A percentile compares a stretch with the other conserved stretches of the same genome.
phyloP scores from a whole-genome alignment of 2,329 filamentous ascomycete genomes.

The Ascochyta koolunga region DNA sequence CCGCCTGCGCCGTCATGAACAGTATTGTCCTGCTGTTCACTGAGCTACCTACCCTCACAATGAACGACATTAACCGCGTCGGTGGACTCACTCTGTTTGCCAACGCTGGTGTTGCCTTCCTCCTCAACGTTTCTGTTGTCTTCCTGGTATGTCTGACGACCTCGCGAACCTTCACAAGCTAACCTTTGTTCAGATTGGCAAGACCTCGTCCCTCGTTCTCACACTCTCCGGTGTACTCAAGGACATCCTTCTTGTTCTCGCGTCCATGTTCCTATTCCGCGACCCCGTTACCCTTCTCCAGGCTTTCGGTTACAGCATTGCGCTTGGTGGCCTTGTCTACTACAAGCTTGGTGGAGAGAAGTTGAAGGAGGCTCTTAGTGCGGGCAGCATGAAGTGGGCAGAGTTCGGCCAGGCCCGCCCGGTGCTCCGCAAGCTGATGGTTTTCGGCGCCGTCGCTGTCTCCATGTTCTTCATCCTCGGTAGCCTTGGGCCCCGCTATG shows the following conservation, averaged over 20 bases:
- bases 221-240: constrained; percentile 88
- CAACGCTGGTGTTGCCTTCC: constrained; percentile 79
- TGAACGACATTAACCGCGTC: constrained; percentile 74
- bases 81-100: constrained; percentile 74
- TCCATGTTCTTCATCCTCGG: constrained; percentile 73
- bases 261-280: constrained; percentile 82
- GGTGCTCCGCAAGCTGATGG: constrained; percentile 75
- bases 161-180: constrained; percentile 15
- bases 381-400: constrained; percentile 78
- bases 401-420: constrained; percentile 83
- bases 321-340: constrained; percentile 78
- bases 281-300: constrained; percentile 76
- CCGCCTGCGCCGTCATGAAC: constrained; percentile 84
- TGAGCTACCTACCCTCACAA: constrained; percentile 72
- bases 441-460: constrained; percentile 68
- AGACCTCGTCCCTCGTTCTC: constrained; percentile 83
- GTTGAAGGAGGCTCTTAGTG: constrained; percentile 77
- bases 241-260: constrained; percentile 81
- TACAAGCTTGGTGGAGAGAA: constrained; percentile 87
- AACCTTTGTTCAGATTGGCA: constrained; percentile 70
- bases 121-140: constrained; percentile 84
- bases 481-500: constrained; percentile 49
- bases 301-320: constrained; percentile 83
- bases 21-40: constrained; percentile 73
- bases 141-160: constrained; percentile 69